Conservation (phyloP, 345 rosid genomes). For the Cochlearia excelsa region DNA sequence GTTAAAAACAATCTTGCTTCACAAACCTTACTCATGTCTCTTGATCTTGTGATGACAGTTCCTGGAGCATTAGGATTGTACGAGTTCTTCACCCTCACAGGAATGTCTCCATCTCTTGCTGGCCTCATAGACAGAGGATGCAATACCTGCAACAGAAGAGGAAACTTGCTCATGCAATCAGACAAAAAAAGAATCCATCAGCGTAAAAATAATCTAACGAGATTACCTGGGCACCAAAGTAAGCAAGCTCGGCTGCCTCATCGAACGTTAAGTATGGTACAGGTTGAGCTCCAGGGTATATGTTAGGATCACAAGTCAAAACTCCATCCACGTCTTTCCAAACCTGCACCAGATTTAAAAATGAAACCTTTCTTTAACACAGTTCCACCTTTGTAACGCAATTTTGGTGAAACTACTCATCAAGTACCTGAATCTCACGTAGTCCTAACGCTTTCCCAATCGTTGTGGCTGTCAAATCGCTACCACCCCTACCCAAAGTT, state of each 20-base stretch:
- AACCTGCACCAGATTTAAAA: slow-evolving; percentile 45
- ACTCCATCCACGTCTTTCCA: slow-evolving; percentile 99
- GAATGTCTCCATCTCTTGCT: slow-evolving; percentile 90
- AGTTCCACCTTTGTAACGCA: not conserved
- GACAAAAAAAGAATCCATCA: slow-evolving; percentile 6
- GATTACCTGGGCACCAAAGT: slow-evolving; percentile 93
- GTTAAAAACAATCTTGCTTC: slow-evolving; percentile 10
- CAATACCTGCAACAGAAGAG: slow-evolving; percentile 52
- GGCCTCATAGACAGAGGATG: slow-evolving; percentile 98
- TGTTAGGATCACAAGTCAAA: slow-evolving; percentile 89
- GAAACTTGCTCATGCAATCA: slow-evolving; percentile 5
- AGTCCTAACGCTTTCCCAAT: slow-evolving; percentile 88
- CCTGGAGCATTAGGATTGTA: slow-evolving; percentile 91
- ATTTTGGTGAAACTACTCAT: slow-evolving; percentile 19
- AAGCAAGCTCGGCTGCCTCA: slow-evolving; percentile 97
- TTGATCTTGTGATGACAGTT: slow-evolving; percentile 72
- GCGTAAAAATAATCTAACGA: too few species aligned
- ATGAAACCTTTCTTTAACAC: not conserved
- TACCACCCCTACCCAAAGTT: slow-evolving; percentile 90
- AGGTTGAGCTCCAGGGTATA: slow-evolving; percentile 60
- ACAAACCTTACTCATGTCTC: slow-evolving; percentile 91
- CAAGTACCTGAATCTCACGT: slow-evolving; percentile 82
- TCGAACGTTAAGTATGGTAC: slow-evolving; percentile 89
- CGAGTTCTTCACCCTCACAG: slow-evolving; percentile 90
- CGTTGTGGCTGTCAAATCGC: slow-evolving; percentile 93